Evolutionary conservation across 2,329 filamentous ascomycete genomes (phyloP), one percentile per base, ranked within the genome.

Genomic region (Aspergillus proliferans): DNA sequence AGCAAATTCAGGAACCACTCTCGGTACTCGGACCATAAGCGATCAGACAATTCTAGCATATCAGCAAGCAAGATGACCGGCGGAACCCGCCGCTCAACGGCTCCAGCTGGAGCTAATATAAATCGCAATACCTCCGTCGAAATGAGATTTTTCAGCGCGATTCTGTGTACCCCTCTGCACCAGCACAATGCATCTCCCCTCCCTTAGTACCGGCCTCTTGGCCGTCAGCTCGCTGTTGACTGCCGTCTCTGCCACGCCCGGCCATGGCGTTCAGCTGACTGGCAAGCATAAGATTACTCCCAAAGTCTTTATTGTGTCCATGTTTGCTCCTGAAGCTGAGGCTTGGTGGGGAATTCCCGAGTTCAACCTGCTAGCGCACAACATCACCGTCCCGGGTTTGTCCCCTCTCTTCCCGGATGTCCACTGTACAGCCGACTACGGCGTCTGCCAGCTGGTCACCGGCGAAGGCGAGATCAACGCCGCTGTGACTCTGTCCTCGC

Each of bases 381-480:
- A 82, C 53, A 72, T 86, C 57, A 75, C 79, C 2, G 64, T 83
- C 1, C 78, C 82, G 0, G 84, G 84, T 1, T 72, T 86, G 9
- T 86, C 83, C 0, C 82, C 84, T 59, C 66, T 85, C 2, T 87
- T 79, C 61, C 84, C 84, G 0, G 69, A 79, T 15, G 77, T 83
- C 0, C 80, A 84, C 64, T 91, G 86, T 66, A 83, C 80, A 0
- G 68, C 70, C 9, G 69, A 82, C 56, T 73, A 77, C 26, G 72
- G 76, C 3, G 71, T 90, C 43, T 90, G 87, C 67, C 85, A 89
- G 61, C 58, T 88, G 42, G 81, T 82, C 7, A 81, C 82, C 1
- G 85, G 85, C 48, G 83, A 85, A 64, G 75, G 77, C 8, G 85
- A 88, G 68, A 87, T 90, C 71, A 91, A 90, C 62, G 85, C 87